phyloP scores from a whole-genome alignment of 2,329 filamentous ascomycete species.

The Claviceps sp. region DNA sequence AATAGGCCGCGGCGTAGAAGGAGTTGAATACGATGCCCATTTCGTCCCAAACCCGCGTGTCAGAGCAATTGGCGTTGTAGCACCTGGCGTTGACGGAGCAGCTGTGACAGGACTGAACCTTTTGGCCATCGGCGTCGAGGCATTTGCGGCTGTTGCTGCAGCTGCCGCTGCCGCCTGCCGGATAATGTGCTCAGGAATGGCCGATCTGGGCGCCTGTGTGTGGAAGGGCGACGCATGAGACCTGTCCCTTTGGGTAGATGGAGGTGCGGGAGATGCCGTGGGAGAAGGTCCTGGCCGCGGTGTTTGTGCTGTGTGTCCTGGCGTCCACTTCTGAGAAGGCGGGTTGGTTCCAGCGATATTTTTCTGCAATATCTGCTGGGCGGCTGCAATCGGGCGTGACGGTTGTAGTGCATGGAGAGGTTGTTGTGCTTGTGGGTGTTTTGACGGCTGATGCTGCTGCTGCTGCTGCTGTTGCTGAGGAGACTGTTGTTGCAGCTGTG shows the following conservation, averaged over 20 bases:
- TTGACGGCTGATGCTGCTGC: constrained; percentile 5
- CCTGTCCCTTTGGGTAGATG: constrained; percentile 17
- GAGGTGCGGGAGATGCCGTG: constrained; percentile 12
- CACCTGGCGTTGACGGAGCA: constrained; percentile 22
- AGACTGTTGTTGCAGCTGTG: too few relatives aligned
- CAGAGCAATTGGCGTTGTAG: constrained; percentile 15
- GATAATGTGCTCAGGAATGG: constrained; percentile 28
- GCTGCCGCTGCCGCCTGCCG: constrained; percentile 21
- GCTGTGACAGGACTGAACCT: constrained; percentile 18
- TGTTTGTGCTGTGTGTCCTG: constrained; percentile 14
- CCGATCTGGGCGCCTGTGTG: constrained; percentile 21
- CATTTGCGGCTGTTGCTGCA: constrained; percentile 11
- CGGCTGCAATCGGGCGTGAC: constrained; percentile 20
- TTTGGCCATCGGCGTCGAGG: constrained; percentile 16
- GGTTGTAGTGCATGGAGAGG: constrained; percentile 5
- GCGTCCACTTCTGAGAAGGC: constrained; percentile 20
- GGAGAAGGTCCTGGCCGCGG: constrained; percentile 10
- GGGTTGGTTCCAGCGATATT: constrained; percentile 10
- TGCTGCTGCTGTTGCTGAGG: constrained; percentile 3
- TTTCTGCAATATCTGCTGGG: constrained; percentile 16
- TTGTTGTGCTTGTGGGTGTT: constrained; percentile 7
- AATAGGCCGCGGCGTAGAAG: constrained; percentile 39
- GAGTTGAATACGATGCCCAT: constrained; percentile 44
- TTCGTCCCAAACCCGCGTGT: constrained; percentile 36
- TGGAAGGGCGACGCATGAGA: constrained; percentile 15